phyloP scores from a whole-genome alignment of 2,329 filamentous ascomycete genomes.

The Biscogniauxia marginata region DNA sequence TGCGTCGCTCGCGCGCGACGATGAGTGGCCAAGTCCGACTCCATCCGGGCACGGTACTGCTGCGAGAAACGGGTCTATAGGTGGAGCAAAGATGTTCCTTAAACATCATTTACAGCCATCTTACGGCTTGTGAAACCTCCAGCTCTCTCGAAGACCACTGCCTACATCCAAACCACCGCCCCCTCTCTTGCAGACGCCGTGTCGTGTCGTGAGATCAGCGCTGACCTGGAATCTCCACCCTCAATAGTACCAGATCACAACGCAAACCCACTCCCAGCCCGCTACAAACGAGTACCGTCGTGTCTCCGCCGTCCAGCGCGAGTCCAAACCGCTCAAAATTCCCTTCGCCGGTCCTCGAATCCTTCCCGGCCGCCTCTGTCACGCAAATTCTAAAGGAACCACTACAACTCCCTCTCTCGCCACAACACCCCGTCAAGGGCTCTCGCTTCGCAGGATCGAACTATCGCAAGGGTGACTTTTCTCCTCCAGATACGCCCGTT shows the following conservation, averaged over 20 bases:
- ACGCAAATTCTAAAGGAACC: slow-evolving; percentile 11
- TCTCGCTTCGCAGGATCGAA: slow-evolving; percentile 8
- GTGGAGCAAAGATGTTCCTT: background rate
- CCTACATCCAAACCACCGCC: too few species aligned
- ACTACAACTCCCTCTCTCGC: slow-evolving; percentile 5
- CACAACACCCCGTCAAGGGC: slow-evolving; percentile 9
- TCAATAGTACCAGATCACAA: slow-evolving; percentile 41
- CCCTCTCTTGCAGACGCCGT: too few species aligned
- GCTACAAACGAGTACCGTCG: slow-evolving; percentile 43
- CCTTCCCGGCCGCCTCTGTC: slow-evolving; percentile 27
- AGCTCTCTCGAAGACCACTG: background rate
- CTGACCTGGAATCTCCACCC: slow-evolving; percentile 32
- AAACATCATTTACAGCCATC: background rate
- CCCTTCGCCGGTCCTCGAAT: slow-evolving; percentile 29
- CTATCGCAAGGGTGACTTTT: slow-evolving; percentile 16
- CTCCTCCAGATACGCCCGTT: slow-evolving; percentile 24
- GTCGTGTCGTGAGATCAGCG: slow-evolving; percentile 26
- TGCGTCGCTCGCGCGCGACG: too few species aligned
- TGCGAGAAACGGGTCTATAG: background rate
- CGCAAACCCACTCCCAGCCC: slow-evolving; percentile 50
- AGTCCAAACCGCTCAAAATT: slow-evolving; percentile 40
- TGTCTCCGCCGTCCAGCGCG: slow-evolving; percentile 43
- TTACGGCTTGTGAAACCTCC: slow-evolving; percentile 5
- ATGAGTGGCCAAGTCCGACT: too few species aligned
- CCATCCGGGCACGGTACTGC: background rate